Evolutionary conservation across 495 filamentous ascomycete genomes (phyloP).

Genomic region (Jackrogersella multiformis): DNA sequence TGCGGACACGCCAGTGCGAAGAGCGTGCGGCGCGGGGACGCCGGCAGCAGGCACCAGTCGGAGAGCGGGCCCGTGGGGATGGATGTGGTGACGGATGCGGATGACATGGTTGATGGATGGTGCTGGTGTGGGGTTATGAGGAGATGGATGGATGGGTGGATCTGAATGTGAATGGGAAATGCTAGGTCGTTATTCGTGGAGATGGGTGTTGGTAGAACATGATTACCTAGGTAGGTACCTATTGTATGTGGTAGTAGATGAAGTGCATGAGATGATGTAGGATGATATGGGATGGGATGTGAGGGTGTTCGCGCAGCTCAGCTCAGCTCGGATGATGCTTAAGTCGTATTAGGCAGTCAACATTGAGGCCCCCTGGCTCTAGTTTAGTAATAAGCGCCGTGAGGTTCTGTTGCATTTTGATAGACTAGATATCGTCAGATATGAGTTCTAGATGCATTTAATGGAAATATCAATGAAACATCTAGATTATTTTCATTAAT

Average conservation of each 20-base stretch:
- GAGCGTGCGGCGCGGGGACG: background rate
- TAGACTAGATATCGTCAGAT: no score
- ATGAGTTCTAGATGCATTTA: no score
- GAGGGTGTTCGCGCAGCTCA: no score
- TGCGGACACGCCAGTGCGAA: slow-evolving; percentile 1
- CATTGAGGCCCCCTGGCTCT: background rate
- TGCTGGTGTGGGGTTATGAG: background rate
- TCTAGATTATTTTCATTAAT: no score
- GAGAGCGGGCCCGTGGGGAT: slow-evolving; percentile 26
- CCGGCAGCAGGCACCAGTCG: slow-evolving; percentile 19
- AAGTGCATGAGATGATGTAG: background rate
- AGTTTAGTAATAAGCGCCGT: background rate
- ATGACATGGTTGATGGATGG: no score
- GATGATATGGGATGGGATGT: no score
- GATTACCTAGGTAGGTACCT: no score
- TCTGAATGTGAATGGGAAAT: no score
- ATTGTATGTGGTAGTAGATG: background rate
- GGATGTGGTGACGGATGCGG: slow-evolving; percentile 22
- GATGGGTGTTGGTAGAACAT: background rate
- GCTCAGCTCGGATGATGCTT: no score
- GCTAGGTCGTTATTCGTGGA: no score
- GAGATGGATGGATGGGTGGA: background rate
- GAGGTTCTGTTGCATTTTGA: no score
- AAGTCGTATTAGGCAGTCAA: slow-evolving; percentile 15
- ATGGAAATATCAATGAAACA: no score